A percentile compares a stretch with the other conserved stretches of the same genome.
These are phyloP conservation scores for Salvia sclarea DNA, from an alignment of 305 asterid genomes.

Conservation along the genomic window DNA sequence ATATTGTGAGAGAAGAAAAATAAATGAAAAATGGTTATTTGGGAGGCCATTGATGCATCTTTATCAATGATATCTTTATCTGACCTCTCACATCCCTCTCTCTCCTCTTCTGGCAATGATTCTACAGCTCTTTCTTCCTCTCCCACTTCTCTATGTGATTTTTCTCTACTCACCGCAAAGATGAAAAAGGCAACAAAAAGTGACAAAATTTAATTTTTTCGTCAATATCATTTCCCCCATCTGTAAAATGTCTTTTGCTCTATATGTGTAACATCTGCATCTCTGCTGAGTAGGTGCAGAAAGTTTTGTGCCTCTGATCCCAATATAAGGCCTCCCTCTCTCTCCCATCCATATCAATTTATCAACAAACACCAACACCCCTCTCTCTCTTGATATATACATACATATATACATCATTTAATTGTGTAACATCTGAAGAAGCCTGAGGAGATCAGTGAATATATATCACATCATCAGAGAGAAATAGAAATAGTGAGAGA, in stretches of 20 bases:
- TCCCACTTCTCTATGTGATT: conserved; percentile 29
- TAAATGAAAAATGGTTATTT: not conserved
- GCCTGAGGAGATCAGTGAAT: conserved; percentile 25
- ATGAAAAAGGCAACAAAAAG: conserved; percentile 33
- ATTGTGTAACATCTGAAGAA: conserved; percentile 30
- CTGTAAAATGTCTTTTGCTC: conserved; percentile 26
- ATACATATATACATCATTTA: conserved; percentile 13
- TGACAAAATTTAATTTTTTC: not conserved
- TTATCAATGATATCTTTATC: conserved; percentile 40
- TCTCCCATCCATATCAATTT: conserved; percentile 36
- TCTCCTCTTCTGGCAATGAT: conserved; percentile 41
- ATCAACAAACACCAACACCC: too few relatives aligned
- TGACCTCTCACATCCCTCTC: conserved; percentile 32
- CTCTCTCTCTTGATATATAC: conserved; percentile 1
- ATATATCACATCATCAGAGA: conserved; percentile 24
- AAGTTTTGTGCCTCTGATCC: conserved; percentile 70
- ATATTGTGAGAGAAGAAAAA: not conserved
- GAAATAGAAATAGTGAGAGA: too few relatives aligned
- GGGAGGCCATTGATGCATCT: conserved; percentile 45
- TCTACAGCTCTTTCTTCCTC: conserved; percentile 41
- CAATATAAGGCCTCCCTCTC: conserved; percentile 32
- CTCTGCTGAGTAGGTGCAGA: conserved; percentile 50
- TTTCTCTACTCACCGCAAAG: conserved; percentile 27
- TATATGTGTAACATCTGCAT: conserved; percentile 43
- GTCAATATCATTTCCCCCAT: conserved; percentile 13